A percentile compares a stretch with the other conserved stretches of the same genome.
Conservation (phyloP, 345 rosid genomes). For the Salix koriyanagi region DNA sequence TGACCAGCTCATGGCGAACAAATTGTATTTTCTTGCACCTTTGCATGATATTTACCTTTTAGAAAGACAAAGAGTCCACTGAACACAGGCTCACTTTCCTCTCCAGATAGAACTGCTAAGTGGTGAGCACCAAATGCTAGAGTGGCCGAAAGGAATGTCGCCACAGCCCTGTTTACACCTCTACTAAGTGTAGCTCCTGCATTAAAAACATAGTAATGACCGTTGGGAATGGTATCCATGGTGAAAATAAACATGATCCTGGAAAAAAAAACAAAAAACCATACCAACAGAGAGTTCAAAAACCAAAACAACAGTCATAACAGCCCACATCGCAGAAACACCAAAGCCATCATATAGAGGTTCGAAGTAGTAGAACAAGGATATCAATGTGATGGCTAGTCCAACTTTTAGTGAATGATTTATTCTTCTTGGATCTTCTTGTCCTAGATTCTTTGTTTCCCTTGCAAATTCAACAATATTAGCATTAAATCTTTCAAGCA, state of each 20-base stretch:
- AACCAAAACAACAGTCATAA: conserved; percentile 36
- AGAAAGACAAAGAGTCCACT: conserved; percentile 61
- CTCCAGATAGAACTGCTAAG: conserved; percentile 52
- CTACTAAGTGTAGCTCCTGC: conserved; percentile 72
- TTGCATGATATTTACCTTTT: conserved; percentile 31
- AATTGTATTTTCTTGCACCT: too few species aligned
- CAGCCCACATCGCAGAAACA: conserved; percentile 36
- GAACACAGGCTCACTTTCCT: conserved; percentile 54
- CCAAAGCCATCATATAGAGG: conserved; percentile 31
- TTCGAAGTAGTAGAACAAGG: conserved; percentile 30
- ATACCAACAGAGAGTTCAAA: conserved; percentile 40
- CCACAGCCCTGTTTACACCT: conserved; percentile 63
- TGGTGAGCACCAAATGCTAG: conserved; percentile 69
- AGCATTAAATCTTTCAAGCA: not conserved
- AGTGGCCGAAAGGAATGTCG: conserved; percentile 60
- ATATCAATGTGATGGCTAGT: conserved; percentile 35
- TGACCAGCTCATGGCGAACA: too few species aligned
- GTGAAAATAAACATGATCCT: too few species aligned
- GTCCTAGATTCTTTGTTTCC: conserved; percentile 19
- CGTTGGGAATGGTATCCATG: too few species aligned
- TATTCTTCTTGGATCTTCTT: conserved; percentile 44
- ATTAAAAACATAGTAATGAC: not conserved
- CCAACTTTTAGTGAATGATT: conserved; percentile 43
- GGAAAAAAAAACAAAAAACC: too few species aligned
- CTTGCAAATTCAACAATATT: conserved; percentile 5